Base-by-base conservation (phyloP, 441 rosid genomes). In the Croton laevigatus region DNA sequence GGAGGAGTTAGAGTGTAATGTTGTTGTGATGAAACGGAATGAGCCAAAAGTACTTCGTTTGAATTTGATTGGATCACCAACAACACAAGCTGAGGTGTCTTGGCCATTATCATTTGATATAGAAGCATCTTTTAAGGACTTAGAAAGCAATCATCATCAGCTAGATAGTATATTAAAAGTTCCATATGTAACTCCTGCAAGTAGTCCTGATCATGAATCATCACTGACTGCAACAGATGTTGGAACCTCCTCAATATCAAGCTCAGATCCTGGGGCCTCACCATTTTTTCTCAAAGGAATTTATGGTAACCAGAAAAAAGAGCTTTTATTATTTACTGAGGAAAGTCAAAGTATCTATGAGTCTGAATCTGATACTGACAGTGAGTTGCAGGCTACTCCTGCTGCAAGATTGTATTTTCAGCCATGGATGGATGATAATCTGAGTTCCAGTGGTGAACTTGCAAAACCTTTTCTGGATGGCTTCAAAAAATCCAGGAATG, bases 191-290 rank as follows among this genome's bases (percentile, higher is more conserved):
- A 93, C 97, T 79, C 99, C 99, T 34, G 86, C 86, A 10, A 91
- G 97, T 72, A 91, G 97, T 87, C 99, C 99, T 4, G 98, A 93
- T 73, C 93, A 83, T 11, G 97, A 91, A 75, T 87, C 93, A 36
- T 87, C 93, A 3, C 76, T 86, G 22, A 88, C 97, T 66, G 75
- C 87, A 34, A 95, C 97, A 49, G 97, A 91, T 74, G 82, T 83
- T 1, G 98, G 95, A 60, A 88, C 97, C 53, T 91, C 98, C 54
- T 95, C 99, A 45, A 83, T 89, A 48, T 93, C 99, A 37, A 95
- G 99, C 81, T 89, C 96, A 40, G 99, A 95, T 79, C 86, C 69
- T 14, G 97, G 91, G 71, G 82, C 91, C 68, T 95, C 98, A 37
- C 98, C 99, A 1, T 89, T 81, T 71, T 78, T 88, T 75, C 69